Evolutionary conservation across 306 rosid genomes (phyloP).

Genomic region (Prinsepia uniflora): DNA sequence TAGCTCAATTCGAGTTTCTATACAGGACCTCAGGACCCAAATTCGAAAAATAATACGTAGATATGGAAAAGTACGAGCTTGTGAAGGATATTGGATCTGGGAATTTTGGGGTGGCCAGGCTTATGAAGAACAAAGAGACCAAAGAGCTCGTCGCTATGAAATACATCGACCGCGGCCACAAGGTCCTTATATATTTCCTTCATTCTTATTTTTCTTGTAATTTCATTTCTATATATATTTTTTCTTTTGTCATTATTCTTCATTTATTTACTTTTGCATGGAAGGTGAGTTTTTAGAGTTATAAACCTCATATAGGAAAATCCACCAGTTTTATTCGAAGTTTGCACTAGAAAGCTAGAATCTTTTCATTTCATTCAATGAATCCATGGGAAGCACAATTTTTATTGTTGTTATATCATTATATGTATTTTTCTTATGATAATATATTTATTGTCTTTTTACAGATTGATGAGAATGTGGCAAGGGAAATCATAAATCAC

Average conservation of each 20-base stretch:
- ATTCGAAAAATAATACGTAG: neutral
- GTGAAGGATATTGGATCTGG: slow-evolving; percentile 88
- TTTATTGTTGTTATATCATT: neutral
- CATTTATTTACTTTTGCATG: neutral
- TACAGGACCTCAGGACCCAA: neutral
- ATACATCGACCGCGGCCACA: slow-evolving; percentile 66
- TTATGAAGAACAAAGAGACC: slow-evolving; percentile 63
- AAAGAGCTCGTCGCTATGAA: slow-evolving; percentile 85
- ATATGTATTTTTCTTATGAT: neutral
- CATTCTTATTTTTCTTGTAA: neutral
- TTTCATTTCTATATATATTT: neutral
- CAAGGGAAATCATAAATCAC: slow-evolving; percentile 79
- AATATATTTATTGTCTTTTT: neutral
- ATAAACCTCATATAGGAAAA: neutral
- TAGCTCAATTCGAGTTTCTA: neutral
- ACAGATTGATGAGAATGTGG: slow-evolving; percentile 83
- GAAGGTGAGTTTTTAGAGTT: neutral
- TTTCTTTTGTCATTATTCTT: neutral
- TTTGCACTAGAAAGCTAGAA: neutral
- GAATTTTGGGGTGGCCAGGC: slow-evolving; percentile 82
- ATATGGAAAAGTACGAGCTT: slow-evolving; percentile 74
- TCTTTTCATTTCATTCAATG: neutral
- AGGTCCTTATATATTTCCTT: slow-evolving; percentile 23
- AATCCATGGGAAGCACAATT: neutral
- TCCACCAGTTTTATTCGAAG: neutral